These are phyloP conservation scores for Neurospora sp. DNA, from an alignment of 495 filamentous ascomycete species.

Conservation along the genomic window DNA sequence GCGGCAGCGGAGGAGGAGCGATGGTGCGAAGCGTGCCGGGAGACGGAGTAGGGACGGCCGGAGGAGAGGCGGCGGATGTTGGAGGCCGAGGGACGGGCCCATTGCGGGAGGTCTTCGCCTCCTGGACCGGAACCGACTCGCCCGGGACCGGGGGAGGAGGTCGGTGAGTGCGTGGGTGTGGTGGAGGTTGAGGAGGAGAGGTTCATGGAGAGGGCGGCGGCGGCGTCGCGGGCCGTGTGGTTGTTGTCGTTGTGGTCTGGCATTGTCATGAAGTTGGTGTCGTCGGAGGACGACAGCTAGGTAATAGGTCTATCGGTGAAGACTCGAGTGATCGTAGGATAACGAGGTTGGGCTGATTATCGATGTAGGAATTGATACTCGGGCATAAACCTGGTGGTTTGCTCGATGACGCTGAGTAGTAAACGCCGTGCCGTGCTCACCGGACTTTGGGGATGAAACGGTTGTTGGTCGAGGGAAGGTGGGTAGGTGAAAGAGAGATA, in stretches of 20 bases:
- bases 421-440: not conserved
- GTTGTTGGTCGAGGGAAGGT: not conserved
- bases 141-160: not conserved
- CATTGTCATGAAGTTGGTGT: constrained; percentile 9
- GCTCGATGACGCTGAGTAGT: not conserved
- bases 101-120: not conserved
- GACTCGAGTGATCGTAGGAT: not conserved
- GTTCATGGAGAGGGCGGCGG: constrained; percentile 16
- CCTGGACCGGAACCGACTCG: not conserved
- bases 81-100: constrained; percentile 6
- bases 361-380: constrained; percentile 5
- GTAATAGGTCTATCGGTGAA: not conserved
- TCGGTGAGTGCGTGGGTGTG: not conserved
- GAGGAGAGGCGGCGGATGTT: constrained; percentile 8
- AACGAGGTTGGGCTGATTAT: not conserved
- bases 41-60: constrained; percentile 6
- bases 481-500: not conserved
- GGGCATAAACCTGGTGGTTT: not conserved
- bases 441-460: not conserved
- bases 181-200: constrained; percentile 1
- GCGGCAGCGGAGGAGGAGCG: constrained; percentile 6
- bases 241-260: constrained; percentile 10
- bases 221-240: constrained; percentile 9
- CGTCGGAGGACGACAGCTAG: not conserved
- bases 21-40: constrained; percentile 6